Evolutionary conservation across 176 grass and related monocot species (phyloP).

Genomic region (Oropetium thomaeum): DNA sequence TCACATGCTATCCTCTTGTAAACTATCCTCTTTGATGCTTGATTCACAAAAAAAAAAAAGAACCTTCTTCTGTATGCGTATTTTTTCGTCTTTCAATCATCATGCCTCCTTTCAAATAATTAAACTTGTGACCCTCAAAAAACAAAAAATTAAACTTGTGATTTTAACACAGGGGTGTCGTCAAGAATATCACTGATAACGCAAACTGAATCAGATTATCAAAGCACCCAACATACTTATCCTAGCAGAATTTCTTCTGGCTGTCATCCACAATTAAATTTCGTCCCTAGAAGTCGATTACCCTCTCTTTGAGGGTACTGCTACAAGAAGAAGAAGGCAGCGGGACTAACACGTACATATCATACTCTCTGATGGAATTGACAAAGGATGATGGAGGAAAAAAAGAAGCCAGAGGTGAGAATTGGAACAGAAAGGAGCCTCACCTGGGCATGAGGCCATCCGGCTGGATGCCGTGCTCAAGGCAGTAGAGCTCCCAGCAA

Average conservation of each 20-base stretch:
- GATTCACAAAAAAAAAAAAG: not conserved
- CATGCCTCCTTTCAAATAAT: not conserved
- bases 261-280: too few relatives aligned
- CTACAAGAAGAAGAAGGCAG: not conserved
- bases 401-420: not conserved
- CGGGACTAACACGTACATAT: not conserved
- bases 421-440: conserved; percentile 29
- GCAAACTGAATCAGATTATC: not conserved
- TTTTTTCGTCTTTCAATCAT: not conserved
- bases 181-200: not conserved
- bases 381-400: not conserved
- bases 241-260: not conserved
- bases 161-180: not conserved
- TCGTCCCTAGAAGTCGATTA: not conserved
- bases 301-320: not conserved
- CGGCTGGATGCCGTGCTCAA: conserved; percentile 83
- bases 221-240: not conserved
- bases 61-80: not conserved
- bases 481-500: conserved; percentile 90
- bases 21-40: not conserved
- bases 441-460: conserved; percentile 78
- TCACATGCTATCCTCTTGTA: not conserved
- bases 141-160: not conserved
- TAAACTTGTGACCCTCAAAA: not conserved
- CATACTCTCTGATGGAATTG: not conserved